These are phyloP conservation scores for Metschnikowia corniflorae DNA, from an alignment of 805 yeast genomes.

Conservation along the genomic window DNA sequence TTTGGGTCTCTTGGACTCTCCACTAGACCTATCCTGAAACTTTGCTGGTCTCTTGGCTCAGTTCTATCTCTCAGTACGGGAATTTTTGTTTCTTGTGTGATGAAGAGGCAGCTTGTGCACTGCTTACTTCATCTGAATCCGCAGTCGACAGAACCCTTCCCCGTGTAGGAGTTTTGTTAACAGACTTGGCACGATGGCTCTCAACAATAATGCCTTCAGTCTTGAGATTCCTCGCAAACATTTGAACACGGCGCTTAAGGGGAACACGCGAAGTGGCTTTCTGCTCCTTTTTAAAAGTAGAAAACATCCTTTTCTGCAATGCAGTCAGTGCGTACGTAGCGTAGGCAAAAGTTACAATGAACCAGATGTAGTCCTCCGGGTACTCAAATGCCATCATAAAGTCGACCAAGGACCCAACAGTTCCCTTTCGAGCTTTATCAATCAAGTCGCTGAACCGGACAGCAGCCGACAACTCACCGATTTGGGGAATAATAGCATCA, in stretches of 20 bases:
- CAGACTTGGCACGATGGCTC: too few species aligned
- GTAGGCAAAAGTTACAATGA: neutral
- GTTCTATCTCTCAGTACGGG: too few species aligned
- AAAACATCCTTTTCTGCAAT: neutral
- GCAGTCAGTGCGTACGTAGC: neutral
- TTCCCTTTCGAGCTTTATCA: neutral
- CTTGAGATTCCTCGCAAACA: neutral
- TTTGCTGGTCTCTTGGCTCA: too few species aligned
- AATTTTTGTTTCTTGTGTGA: too few species aligned
- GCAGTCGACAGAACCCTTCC: too few species aligned
- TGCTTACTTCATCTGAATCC: too few species aligned
- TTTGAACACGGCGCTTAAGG: neutral
- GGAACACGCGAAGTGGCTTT: neutral
- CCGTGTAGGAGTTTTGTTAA: too few species aligned
- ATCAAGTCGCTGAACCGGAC: neutral
- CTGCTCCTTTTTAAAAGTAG: neutral
- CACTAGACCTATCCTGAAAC: too few species aligned
- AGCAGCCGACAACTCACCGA: neutral
- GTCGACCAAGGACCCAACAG: neutral
- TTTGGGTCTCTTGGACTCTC: too few species aligned
- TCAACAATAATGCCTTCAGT: neutral
- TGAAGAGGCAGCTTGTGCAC: too few species aligned
- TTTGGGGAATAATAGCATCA: too few species aligned
- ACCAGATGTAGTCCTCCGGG: neutral
- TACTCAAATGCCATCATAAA: neutral